phyloP scores from a whole-genome alignment of 148 eudicot genomes.

The Dianthus caryophyllus region DNA sequence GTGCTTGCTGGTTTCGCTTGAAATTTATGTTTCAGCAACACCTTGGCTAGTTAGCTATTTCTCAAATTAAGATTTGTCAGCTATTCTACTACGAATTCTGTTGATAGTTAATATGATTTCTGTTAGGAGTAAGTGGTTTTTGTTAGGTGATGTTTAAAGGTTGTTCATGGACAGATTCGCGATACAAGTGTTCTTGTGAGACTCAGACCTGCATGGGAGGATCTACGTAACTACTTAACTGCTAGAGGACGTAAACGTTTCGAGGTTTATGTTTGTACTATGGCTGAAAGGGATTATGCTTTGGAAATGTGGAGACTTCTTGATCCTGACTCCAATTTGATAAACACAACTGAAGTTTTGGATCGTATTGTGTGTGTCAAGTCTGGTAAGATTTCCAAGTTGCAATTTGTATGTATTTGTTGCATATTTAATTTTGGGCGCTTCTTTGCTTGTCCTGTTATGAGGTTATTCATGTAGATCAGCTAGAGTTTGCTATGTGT shows the following conservation, averaged over 20 bases:
- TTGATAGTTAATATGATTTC: not conserved
- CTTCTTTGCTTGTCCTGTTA: not conserved
- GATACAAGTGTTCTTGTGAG: conserved; percentile 99
- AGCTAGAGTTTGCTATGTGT: not conserved
- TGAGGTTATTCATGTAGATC: not conserved
- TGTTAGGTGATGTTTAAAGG: conserved; percentile 4
- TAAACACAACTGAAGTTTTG: conserved; percentile 60
- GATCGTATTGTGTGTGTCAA: conserved; percentile 95
- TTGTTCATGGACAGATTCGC: conserved; percentile 55
- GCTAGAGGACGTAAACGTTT: conserved; percentile 98
- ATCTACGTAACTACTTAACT: conserved; percentile 83
- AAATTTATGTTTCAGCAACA: not conserved
- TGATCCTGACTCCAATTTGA: conserved; percentile 93
- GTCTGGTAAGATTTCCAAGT: conserved; percentile 49
- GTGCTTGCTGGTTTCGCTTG: not conserved
- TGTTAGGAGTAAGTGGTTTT: not conserved
- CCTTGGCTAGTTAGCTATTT: not conserved
- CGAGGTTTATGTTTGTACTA: conserved; percentile 99
- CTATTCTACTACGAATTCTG: too few relatives aligned
- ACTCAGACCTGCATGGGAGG: conserved; percentile 99
- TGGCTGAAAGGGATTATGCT: conserved; percentile 99
- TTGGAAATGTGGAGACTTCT: conserved; percentile 99
- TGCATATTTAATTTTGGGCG: not conserved
- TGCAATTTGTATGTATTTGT: not conserved
- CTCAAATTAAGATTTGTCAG: not conserved